These are phyloP conservation scores for Patellifolia procumbens DNA, from an alignment of 179 eudicot species.

Conservation along the genomic window DNA sequence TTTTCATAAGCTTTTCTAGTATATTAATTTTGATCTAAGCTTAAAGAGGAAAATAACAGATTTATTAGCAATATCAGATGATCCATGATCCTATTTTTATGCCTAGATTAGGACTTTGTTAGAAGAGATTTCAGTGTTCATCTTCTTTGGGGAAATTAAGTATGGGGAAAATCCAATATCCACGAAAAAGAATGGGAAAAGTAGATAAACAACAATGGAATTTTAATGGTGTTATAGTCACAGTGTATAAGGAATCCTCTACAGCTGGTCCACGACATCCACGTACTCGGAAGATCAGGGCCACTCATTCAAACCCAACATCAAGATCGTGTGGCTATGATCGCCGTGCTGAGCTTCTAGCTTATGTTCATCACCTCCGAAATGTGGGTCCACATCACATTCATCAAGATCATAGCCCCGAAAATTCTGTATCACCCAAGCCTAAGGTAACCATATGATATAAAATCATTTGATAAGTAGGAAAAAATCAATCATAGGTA, in stretches of 20 bases:
- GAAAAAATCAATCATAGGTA: too few relatives aligned
- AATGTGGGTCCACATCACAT: slow-evolving; percentile 21
- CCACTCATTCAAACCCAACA: slow-evolving; percentile 17
- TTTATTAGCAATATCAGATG: neutral
- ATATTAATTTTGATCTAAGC: slow-evolving; percentile 5
- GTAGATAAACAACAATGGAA: slow-evolving; percentile 11
- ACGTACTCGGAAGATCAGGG: slow-evolving; percentile 20
- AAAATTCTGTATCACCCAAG: slow-evolving; percentile 18
- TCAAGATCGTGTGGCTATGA: slow-evolving; percentile 36
- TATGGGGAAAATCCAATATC: too few relatives aligned
- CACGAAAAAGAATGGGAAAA: slow-evolving; percentile 19
- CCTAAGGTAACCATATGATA: slow-evolving; percentile 36
- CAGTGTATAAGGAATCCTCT: slow-evolving; percentile 46
- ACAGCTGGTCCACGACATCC: neutral
- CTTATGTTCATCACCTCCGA: slow-evolving; percentile 48
- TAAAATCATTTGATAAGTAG: neutral
- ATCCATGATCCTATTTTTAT: slow-evolving; percentile 20
- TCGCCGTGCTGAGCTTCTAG: slow-evolving; percentile 57
- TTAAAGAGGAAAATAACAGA: slow-evolving; percentile 14
- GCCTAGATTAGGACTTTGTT: neutral
- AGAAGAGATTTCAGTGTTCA: neutral
- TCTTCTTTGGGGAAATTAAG: neutral
- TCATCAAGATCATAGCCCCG: slow-evolving; percentile 17
- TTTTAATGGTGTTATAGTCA: slow-evolving; percentile 44
- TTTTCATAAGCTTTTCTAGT: too few relatives aligned